These are phyloP conservation scores for Didymellaceae sp. DNA, from an alignment of 2,329 filamentous ascomycete species.

Conservation along the genomic window DNA sequence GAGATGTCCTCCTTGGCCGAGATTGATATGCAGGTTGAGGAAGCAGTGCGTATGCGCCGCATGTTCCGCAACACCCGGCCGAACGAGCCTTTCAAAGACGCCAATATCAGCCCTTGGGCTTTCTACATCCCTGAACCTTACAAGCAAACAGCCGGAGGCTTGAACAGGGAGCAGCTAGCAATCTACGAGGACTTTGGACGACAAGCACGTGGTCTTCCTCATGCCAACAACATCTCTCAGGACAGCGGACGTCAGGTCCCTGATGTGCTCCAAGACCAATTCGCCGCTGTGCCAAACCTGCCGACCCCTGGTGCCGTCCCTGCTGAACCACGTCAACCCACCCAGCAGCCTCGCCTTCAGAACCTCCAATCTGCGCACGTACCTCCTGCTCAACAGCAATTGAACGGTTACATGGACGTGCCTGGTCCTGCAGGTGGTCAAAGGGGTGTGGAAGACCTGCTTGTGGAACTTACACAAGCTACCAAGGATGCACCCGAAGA, in stretches of 20 bases:
- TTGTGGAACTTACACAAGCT: constrained; percentile 63
- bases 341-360: constrained; percentile 56
- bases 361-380: constrained; percentile 43
- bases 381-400: constrained; percentile 54
- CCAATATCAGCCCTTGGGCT: constrained; percentile 85
- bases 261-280: constrained; percentile 68
- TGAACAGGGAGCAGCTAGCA: constrained; percentile 90
- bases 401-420: constrained; percentile 66
- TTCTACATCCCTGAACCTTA: constrained; percentile 94
- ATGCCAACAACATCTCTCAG: constrained; percentile 62
- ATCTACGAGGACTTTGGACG: constrained; percentile 97
- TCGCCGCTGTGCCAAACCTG: constrained; percentile 65
- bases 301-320: constrained; percentile 68
- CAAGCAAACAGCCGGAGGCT: constrained; percentile 79
- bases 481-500: constrained; percentile 64
- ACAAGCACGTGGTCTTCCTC: constrained; percentile 73
- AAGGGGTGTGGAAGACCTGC: constrained; percentile 60
- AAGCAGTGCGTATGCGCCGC: constrained; percentile 77
- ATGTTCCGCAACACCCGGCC: constrained; percentile 76
- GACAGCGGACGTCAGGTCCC: constrained; percentile 67
- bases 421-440: constrained; percentile 46
- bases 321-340: constrained; percentile 64
- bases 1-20: constrained; percentile 92
- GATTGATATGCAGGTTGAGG: constrained; percentile 91
- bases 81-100: constrained; percentile 84